These are phyloP conservation scores for Fusarium decemcellulare DNA, from an alignment of 2,329 filamentous ascomycete species.

Conservation along the genomic window DNA sequence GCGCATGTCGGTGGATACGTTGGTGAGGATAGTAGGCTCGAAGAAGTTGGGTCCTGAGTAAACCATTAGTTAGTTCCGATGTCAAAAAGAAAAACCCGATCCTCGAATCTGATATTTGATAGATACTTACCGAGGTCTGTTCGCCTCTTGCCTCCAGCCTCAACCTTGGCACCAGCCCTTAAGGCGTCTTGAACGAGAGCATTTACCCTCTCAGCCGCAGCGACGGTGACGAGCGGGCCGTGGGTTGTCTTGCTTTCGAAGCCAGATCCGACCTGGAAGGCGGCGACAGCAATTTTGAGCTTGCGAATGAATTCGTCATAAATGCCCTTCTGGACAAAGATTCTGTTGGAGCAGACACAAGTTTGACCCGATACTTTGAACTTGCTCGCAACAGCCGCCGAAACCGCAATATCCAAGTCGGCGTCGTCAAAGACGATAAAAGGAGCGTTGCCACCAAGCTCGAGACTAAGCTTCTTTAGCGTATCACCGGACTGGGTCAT, in stretches of 20 bases:
- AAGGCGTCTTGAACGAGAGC: background rate
- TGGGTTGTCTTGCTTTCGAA: background rate
- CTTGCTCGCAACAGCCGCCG: conserved; percentile 78
- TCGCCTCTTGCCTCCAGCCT: background rate
- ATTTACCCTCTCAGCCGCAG: background rate
- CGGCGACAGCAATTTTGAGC: conserved; percentile 69
- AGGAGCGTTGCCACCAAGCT: conserved; percentile 61
- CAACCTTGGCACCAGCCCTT: background rate
- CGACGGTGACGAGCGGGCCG: background rate
- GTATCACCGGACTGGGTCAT: conserved; percentile 1
- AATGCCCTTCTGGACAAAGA: conserved; percentile 80
- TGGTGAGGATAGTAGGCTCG: conserved; percentile 1
- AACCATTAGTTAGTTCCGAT: background rate
- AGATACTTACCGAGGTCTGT: background rate
- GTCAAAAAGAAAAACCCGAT: no score
- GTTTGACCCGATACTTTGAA: conserved; percentile 94
- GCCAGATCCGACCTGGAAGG: background rate
- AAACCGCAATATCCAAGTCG: conserved; percentile 75
- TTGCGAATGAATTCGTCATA: conserved; percentile 78
- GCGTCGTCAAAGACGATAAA: conserved; percentile 71
- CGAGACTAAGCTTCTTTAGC: background rate
- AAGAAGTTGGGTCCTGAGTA: background rate
- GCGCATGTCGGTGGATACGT: conserved; percentile 3
- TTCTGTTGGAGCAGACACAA: conserved; percentile 86
- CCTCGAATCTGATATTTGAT: background rate